A percentile compares a stretch with the other conserved stretches of the same genome.
Conservation (phyloP, 1,139 yeast genomes). For the Taphrina pruni region DNA sequence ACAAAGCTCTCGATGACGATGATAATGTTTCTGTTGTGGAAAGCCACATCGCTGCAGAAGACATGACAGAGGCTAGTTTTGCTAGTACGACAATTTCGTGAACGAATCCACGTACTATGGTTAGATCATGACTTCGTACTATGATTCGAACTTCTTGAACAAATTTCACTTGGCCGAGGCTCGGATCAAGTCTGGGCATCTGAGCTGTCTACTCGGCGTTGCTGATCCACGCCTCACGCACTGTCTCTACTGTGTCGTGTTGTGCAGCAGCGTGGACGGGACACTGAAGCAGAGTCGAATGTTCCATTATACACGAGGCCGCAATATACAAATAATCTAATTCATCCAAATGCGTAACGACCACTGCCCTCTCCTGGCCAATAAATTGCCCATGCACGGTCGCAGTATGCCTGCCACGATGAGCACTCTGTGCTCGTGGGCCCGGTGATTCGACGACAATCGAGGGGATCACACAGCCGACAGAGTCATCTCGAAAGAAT, state of each 20-base stretch:
- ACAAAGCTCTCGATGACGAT: not conserved
- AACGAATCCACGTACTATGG: not conserved
- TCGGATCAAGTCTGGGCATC: no score
- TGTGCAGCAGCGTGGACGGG: not conserved
- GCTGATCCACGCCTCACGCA: no score
- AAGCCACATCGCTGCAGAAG: not conserved
- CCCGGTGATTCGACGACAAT: not conserved
- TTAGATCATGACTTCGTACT: no score
- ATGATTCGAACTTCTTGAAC: no score
- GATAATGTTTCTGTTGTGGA: conserved; percentile 6
- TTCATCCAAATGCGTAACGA: not conserved
- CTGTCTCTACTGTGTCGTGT: no score
- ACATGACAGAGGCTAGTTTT: conserved; percentile 1
- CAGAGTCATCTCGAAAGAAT: not conserved
- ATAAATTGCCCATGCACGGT: not conserved
- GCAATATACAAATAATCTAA: not conserved
- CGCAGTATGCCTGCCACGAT: not conserved
- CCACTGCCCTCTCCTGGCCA: not conserved
- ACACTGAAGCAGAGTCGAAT: not conserved
- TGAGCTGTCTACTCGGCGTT: no score
- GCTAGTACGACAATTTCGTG: not conserved
- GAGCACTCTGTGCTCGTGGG: not conserved
- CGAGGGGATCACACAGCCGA: not conserved
- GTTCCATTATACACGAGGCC: not conserved
- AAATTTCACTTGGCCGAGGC: no score